Percentiles rank a stretch among this genome's conserved stretches.
Evolutionary conservation across 2,329 filamentous ascomycete species (phyloP).

Genomic region (Lanzia echinophila): DNA sequence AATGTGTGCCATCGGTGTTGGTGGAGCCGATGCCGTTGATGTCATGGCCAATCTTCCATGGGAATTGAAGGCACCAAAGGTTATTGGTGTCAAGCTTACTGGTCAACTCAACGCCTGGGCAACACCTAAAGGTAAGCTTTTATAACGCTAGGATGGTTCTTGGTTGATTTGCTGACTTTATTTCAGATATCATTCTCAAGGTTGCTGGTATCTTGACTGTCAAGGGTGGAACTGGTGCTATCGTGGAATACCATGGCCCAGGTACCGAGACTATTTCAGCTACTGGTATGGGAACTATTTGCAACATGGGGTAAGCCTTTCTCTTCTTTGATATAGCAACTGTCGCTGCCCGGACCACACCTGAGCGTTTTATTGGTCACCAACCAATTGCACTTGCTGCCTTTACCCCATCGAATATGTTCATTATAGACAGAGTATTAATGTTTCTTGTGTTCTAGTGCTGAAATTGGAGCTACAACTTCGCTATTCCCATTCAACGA

Average conservation of each 20-base stretch:
- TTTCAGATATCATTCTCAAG: conserved; percentile 86
- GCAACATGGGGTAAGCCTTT: conserved; percentile 47
- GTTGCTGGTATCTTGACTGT: conserved; percentile 94
- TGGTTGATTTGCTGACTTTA: neutral
- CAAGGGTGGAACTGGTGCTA: conserved; percentile 93
- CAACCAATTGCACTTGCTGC: too few species aligned
- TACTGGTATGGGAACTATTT: conserved; percentile 84
- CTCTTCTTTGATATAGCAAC: too few species aligned
- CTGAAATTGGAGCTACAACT: conserved; percentile 78
- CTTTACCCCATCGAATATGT: too few species aligned
- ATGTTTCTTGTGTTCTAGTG: conserved; percentile 29
- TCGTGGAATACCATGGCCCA: conserved; percentile 71
- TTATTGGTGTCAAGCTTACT: conserved; percentile 94
- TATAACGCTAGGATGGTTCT: neutral
- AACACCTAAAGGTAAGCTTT: conserved; percentile 71
- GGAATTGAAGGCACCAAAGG: conserved; percentile 96
- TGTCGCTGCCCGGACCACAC: too few species aligned
- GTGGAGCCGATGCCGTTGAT: conserved; percentile 96
- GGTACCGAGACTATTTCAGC: conserved; percentile 68
- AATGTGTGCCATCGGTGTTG: conserved; percentile 76
- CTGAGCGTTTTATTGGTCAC: too few species aligned
- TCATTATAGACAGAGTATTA: neutral
- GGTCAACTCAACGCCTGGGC: conserved; percentile 88
- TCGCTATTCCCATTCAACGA: conserved; percentile 98
- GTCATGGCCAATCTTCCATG: conserved; percentile 96